phyloP scores from a whole-genome alignment of 1,284 basidiomycete genomes.

The Naganishia sp. region DNA sequence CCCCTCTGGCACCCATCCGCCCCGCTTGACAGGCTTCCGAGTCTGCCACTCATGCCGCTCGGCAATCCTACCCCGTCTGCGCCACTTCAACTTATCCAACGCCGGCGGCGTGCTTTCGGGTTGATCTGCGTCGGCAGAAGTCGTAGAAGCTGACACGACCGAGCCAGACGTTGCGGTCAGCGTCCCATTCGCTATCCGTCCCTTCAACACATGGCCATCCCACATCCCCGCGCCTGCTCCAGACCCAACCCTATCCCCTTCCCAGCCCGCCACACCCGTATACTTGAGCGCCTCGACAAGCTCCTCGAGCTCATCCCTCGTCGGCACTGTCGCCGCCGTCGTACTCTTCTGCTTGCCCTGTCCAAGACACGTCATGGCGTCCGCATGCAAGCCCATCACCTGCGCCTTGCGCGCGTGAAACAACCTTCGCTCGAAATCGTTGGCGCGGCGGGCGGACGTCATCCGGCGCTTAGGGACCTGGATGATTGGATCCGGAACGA shows the following conservation, averaged over 20 bases:
- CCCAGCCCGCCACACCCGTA: slow-evolving; percentile 29
- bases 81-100: slow-evolving; percentile 35
- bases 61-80: slow-evolving; percentile 39
- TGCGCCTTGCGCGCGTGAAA: slow-evolving; percentile 25
- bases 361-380: slow-evolving; percentile 26
- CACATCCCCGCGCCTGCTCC: slow-evolving; percentile 24
- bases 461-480: slow-evolving; percentile 15
- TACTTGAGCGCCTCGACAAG: slow-evolving; percentile 27
- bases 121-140: not conserved
- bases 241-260: slow-evolving; percentile 26
- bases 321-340: slow-evolving; percentile 2
- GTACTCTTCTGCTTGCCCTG: slow-evolving; percentile 13
- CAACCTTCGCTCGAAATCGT: slow-evolving; percentile 28
- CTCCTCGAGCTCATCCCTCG: slow-evolving; percentile 31
- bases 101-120: not conserved
- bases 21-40: slow-evolving; percentile 40
- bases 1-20: slow-evolving; percentile 52
- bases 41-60: slow-evolving; percentile 35
- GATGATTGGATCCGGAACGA: slow-evolving; percentile 24
- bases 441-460: slow-evolving; percentile 15
- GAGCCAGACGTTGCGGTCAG: not conserved
- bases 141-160: not conserved
- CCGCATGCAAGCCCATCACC: slow-evolving; percentile 28
- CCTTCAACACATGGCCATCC: slow-evolving; percentile 25
- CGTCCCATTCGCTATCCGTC: slow-evolving; percentile 4